A percentile compares a stretch with the other conserved stretches of the same genome.
phyloP scores from a whole-genome alignment of 257 asterid genomes.

The Ilex asprella region DNA sequence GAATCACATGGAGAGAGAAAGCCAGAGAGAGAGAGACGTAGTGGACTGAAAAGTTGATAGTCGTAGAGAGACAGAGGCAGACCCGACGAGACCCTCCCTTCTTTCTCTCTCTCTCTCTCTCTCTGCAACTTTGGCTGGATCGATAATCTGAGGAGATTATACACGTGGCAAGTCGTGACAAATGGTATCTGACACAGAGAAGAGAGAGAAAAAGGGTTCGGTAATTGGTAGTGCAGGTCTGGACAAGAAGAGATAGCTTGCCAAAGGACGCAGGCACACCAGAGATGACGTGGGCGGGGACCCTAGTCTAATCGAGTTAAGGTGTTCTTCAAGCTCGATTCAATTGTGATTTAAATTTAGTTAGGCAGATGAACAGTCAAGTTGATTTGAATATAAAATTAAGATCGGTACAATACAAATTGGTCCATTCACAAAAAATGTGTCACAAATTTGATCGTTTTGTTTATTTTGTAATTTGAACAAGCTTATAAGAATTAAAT shows the following conservation, averaged over 20 bases:
- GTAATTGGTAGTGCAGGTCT: neutral
- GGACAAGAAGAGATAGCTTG: neutral
- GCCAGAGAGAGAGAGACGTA: slow-evolving; percentile 24
- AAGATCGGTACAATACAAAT: too few species aligned
- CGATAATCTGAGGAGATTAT: neutral
- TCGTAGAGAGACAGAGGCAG: neutral
- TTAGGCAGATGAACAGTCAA: too few species aligned
- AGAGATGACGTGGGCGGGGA: too few species aligned
- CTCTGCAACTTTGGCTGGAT: neutral
- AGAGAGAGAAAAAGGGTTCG: neutral
- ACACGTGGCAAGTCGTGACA: slow-evolving; percentile 3
- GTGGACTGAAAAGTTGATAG: slow-evolving; percentile 33
- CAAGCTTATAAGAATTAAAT: too few species aligned
- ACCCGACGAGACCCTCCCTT: neutral
- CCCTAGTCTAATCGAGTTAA: too few species aligned
- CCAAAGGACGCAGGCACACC: too few species aligned
- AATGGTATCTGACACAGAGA: neutral
- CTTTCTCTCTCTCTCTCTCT: neutral
- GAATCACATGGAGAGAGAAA: slow-evolving; percentile 17
- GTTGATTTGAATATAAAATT: too few species aligned
- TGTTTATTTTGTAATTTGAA: too few species aligned
- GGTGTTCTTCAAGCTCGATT: too few species aligned
- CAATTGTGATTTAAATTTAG: too few species aligned
- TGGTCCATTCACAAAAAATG: too few species aligned
- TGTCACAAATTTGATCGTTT: too few species aligned